A percentile compares a stretch with the other conserved stretches of the same genome.
Evolutionary conservation across 768 basidiomycete genomes (phyloP).

Genomic region (Suillus variegatus): DNA sequence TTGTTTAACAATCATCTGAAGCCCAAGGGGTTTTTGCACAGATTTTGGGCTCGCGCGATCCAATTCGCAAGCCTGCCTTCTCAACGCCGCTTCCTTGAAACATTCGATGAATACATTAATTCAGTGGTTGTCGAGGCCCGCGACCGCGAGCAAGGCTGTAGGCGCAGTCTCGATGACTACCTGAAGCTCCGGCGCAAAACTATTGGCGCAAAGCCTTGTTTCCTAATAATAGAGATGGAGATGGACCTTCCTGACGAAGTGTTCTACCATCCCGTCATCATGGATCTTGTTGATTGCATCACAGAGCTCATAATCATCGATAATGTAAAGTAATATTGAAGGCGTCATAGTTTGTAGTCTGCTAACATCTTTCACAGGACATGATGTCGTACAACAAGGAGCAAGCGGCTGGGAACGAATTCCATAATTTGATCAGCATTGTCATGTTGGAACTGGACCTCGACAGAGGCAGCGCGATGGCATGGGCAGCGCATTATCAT

Average conservation of each 20-base stretch:
- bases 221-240: slow-evolving; percentile 30
- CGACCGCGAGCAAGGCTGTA: slow-evolving; percentile 12
- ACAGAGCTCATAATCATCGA: slow-evolving; percentile 22
- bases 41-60: slow-evolving; percentile 10
- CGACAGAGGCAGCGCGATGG: slow-evolving; percentile 29
- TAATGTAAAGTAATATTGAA: slow-evolving; percentile 19
- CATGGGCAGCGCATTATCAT: slow-evolving; percentile 24
- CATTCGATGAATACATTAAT: neutral
- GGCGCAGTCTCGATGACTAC: slow-evolving; percentile 31
- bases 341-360: neutral
- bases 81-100: neutral
- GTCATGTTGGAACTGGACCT: slow-evolving; percentile 30
- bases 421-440: slow-evolving; percentile 35
- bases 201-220: slow-evolving; percentile 31
- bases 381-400: slow-evolving; percentile 39
- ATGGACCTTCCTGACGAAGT: slow-evolving; percentile 35
- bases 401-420: slow-evolving; percentile 31
- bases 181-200: slow-evolving; percentile 33
- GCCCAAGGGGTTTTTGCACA: neutral
- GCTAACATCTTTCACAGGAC: slow-evolving; percentile 25
- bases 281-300: slow-evolving; percentile 9
- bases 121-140: slow-evolving; percentile 3
- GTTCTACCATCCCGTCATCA: slow-evolving; percentile 25
- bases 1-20: slow-evolving; percentile 14
- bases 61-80: neutral